Percentiles rank a stretch among this genome's conserved stretches.
Conservation (phyloP, 2,329 filamentous ascomycete species). For the Botrytis squamosa region DNA sequence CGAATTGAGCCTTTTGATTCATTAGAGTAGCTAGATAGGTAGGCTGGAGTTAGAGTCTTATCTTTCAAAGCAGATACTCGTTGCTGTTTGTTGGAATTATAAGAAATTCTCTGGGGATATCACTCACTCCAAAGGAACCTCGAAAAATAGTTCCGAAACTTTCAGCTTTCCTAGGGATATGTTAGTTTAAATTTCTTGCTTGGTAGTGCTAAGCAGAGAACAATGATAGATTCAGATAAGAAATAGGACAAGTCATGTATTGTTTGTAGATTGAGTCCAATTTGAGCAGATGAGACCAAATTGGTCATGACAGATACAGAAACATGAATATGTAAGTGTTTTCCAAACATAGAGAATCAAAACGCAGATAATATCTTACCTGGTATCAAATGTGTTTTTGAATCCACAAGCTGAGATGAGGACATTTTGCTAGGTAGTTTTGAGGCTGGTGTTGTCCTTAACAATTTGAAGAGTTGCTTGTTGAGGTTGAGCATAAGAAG, state of each 20-base stretch:
- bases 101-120: conserved; percentile 50
- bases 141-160: conserved; percentile 81
- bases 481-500: conserved; percentile 7
- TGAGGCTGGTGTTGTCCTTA: neutral
- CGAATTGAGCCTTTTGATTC: conserved; percentile 55
- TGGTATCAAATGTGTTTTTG: conserved; percentile 24
- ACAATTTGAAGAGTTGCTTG: conserved; percentile 4
- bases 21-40: conserved; percentile 12
- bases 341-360: neutral
- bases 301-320: neutral
- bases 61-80: conserved; percentile 52
- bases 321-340: neutral
- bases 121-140: conserved; percentile 79
- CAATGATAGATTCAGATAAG: neutral
- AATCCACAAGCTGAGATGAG: conserved; percentile 35
- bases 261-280: neutral
- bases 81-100: neutral
- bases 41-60: conserved; percentile 32
- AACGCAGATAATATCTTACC: conserved; percentile 14
- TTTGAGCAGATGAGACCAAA: neutral
- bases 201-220: too few species aligned
- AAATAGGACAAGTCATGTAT: neutral
- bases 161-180: conserved; percentile 62
- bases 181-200: conserved; percentile 11
- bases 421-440: conserved; percentile 26